Evolutionary conservation across 192 early-diverging fungal genomes (phyloP), one percentile per base, ranked within the genome.

Genomic region (Coemansia sp.): DNA sequence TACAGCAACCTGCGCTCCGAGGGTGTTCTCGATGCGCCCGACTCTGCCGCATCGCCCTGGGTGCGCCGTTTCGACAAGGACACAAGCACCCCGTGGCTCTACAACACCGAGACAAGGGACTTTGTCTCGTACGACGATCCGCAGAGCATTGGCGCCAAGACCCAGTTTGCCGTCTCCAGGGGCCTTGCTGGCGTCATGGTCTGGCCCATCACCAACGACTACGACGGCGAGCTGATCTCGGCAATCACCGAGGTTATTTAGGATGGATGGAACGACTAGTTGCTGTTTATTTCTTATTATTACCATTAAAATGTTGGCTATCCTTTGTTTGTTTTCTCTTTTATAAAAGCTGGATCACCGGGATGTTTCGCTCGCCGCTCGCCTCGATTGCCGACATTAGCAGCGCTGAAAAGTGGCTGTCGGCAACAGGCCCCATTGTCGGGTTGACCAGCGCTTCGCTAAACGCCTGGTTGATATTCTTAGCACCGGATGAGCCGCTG

Each of bases 51-150:
- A 0, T 61, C 67, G 10, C 84, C 85, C 0, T 94, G 90, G 90
- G 53, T 86, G 7, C 77, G 88, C 10, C 72, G 76, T 44, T 89
- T 86, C 71, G 91, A 93, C 57, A 61, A 79, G 5, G 73, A 48
- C 7, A 88, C 85, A 2, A 63, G 74, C 25, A 91, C 91, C 0
- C 92, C 93, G 11, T 92, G 90, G 89, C 46, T 94, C 42, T 92
- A 86, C 74, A 90, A 90, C 60, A 71, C 77, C 2, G 64, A 65
- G 0, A 90, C 81, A 5, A 84, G 63, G 25, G 70, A 77, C 40
- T 90, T 88, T 70, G 85, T 93, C 51, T 89, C 90, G 0, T 93
- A 92, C 69, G 90, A 92, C 68, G 72, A 83, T 38, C 69, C 86
- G 0, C 39, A 83, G 11, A 75, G 69, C 39, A 67, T 86, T 16